phyloP scores from a whole-genome alignment of 371 early-diverging fungal genomes.

The Actinomortierella wolfii region DNA sequence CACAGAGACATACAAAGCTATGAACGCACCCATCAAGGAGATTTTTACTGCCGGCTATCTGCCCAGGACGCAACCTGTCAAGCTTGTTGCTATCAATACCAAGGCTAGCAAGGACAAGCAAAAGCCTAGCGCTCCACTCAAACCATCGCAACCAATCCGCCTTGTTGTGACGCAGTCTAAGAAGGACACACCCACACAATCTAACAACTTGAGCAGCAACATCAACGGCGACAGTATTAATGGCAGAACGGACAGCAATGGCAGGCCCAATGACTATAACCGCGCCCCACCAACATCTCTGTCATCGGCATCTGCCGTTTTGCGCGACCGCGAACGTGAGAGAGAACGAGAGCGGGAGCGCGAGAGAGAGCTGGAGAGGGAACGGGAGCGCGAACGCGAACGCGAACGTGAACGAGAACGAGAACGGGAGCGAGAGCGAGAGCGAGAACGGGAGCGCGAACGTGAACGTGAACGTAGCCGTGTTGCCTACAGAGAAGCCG shows the following conservation, averaged over 20 bases:
- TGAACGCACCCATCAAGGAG: slow-evolving; percentile 30
- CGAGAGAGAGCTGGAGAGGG: no score
- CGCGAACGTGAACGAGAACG: slow-evolving; percentile 1
- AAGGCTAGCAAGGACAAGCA: background rate
- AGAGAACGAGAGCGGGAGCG: slow-evolving; percentile 8
- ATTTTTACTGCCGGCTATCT: slow-evolving; percentile 36
- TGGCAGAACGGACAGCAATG: slow-evolving; percentile 1
- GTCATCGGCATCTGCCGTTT: no score
- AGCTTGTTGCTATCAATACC: slow-evolving; percentile 20
- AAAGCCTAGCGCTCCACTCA: slow-evolving; percentile 21
- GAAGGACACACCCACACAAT: slow-evolving; percentile 13
- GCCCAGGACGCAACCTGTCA: slow-evolving; percentile 14
- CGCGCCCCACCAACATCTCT: slow-evolving; percentile 34
- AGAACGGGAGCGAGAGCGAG: no score
- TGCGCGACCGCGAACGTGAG: no score
- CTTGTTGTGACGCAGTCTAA: slow-evolving; percentile 32
- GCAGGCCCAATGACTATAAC: slow-evolving; percentile 2
- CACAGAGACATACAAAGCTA: slow-evolving; percentile 25
- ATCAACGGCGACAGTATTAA: no score
- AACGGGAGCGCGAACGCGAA: background rate
- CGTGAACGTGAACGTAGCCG: no score
- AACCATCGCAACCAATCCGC: slow-evolving; percentile 21
- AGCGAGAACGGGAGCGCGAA: no score
- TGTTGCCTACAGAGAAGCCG: no score
- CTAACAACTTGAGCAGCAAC: slow-evolving; percentile 9